Base-by-base conservation (phyloP, 805 yeast species). In the Wickerhamiella nectarea region DNA sequence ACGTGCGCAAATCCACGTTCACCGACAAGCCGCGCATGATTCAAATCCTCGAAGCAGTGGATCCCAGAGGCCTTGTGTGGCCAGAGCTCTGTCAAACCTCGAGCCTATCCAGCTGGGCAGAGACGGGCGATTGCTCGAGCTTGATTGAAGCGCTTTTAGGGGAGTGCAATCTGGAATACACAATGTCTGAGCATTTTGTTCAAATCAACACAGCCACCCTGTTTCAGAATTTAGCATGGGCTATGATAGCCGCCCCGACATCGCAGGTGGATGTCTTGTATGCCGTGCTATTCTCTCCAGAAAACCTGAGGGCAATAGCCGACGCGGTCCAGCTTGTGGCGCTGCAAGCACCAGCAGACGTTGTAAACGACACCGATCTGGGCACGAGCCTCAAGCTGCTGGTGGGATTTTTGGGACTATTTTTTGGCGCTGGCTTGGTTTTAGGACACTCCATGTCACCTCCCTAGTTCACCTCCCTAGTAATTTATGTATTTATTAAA, bases 401-500 rank as follows among this genome's bases (percentile, higher is more conserved):
- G 34, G 37, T 44, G 3, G 29, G 48, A 26, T 45, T 50, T 21
- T 34, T 49, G 14, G 33, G 50, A 4, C 18, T 46, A 2, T 53
- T 53, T 33, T 45, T 49, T 7, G 49, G 52, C 9, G 46, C 56
- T 1, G 54, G 56, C 17, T 33, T 53, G 4, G 35, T 51, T 6
- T 33, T 49, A 9, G 56, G 56, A 20, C 45, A 22, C 46, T 26
- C 37, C 18, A n/a, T 44, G 38, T 19, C 43, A 9, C 22, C 25
- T 10, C 41, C 28, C 8, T 11, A 25, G 24, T 20, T 19, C 43
- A 9, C 22, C 25, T 10, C 41, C 28, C 8, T 11, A 25, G 24
- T 20, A 20, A 21, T 20, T 35, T 19, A 20, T 20, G 24, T 21
- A 20, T 21, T 35, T 35, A 21, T 21, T 19, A 2, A n/a, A 6